These are phyloP conservation scores for Penicillium palitans DNA, from an alignment of 2,329 filamentous ascomycete species.

Conservation along the genomic window DNA sequence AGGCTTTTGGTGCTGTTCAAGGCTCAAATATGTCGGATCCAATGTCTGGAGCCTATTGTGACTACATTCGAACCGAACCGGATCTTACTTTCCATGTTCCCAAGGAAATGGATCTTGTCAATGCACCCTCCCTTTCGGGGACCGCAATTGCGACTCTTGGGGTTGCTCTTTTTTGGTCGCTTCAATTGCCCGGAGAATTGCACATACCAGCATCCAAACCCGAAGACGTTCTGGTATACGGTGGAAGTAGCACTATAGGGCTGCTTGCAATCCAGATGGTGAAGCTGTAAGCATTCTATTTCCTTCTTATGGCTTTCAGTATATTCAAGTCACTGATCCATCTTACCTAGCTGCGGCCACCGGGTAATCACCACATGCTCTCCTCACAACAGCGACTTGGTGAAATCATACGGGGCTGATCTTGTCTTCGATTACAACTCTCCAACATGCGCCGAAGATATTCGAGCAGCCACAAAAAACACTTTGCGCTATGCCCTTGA, in stretches of 20 bases:
- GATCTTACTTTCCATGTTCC: slow-evolving; percentile 23
- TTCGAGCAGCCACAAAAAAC: slow-evolving; percentile 38
- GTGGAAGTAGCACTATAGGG: slow-evolving; percentile 24
- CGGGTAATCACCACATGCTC: slow-evolving; percentile 39
- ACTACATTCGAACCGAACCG: slow-evolving; percentile 19
- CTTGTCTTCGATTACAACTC: slow-evolving; percentile 41
- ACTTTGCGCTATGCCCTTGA: slow-evolving; percentile 23
- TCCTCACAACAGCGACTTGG: slow-evolving; percentile 35
- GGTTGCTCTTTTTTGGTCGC: slow-evolving; percentile 27
- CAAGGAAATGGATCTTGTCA: slow-evolving; percentile 6
- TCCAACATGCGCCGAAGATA: slow-evolving; percentile 31
- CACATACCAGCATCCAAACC: slow-evolving; percentile 7
- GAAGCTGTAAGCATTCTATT: slow-evolving; percentile 18
- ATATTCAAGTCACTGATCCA: background rate
- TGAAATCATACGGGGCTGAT: slow-evolving; percentile 37
- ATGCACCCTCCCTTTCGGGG: slow-evolving; percentile 18
- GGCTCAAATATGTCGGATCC: slow-evolving; percentile 29
- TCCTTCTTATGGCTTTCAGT: background rate
- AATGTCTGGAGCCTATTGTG: slow-evolving; percentile 24
- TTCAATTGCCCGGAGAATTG: slow-evolving; percentile 20
- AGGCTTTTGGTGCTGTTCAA: slow-evolving; percentile 39
- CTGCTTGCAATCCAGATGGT: slow-evolving; percentile 26
- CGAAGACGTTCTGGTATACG: slow-evolving; percentile 23
- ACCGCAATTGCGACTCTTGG: slow-evolving; percentile 27
- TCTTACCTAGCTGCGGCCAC: slow-evolving; percentile 26